Percentiles rank a stretch among this genome's conserved stretches.
These are phyloP conservation scores for Pyricularia sp. DNA, from an alignment of 2,329 filamentous ascomycete genomes.

Conservation along the genomic window DNA sequence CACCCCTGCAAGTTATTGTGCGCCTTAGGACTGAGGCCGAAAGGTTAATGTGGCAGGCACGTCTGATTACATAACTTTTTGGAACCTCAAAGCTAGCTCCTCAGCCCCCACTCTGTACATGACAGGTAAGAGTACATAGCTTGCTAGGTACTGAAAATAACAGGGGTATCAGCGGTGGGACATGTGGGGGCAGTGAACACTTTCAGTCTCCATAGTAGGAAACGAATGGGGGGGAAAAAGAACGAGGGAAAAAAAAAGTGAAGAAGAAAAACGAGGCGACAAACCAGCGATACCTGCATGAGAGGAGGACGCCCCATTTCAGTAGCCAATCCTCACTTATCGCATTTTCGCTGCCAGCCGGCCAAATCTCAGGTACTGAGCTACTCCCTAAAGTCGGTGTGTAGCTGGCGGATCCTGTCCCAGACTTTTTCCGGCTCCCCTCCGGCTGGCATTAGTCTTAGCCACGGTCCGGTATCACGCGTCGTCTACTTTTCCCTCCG, in stretches of 20 bases:
- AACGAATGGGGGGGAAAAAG: not conserved
- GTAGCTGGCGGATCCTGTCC: not conserved
- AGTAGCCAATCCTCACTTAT: not conserved
- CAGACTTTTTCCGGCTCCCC: not conserved
- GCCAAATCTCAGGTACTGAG: not conserved
- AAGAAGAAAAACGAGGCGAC: conserved; percentile 4
- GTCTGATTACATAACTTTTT: not conserved
- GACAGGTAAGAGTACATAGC: no score
- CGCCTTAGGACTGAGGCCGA: not conserved
- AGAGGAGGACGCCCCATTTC: not conserved
- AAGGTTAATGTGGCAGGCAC: not conserved
- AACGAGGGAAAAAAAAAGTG: not conserved
- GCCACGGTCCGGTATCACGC: not conserved
- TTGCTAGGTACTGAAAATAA: not conserved
- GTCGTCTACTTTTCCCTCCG: not conserved
- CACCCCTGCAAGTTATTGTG: not conserved
- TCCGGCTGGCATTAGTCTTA: not conserved
- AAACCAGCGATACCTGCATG: not conserved
- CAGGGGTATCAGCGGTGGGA: not conserved
- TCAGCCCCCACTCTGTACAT: no score
- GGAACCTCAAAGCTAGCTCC: not conserved
- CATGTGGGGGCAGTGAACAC: not conserved
- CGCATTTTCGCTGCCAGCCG: not conserved
- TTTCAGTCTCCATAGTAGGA: not conserved
- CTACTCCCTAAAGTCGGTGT: not conserved